Evolutionary conservation across 2,329 filamentous ascomycete species (phyloP).

Genomic region (Grosmannia penicillata): DNA sequence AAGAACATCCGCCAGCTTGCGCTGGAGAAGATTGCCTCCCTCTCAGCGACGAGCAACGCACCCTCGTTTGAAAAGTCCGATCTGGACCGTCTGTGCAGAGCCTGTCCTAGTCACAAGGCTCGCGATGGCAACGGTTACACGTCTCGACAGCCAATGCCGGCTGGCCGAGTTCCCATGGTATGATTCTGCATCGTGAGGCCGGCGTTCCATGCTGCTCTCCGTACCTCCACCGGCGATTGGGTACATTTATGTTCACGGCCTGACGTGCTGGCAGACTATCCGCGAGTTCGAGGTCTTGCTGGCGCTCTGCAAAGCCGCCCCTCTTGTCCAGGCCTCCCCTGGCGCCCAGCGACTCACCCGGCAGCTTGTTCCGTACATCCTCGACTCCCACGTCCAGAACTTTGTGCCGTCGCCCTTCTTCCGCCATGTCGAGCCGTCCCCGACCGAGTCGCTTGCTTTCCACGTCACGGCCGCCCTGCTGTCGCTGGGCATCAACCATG

Average conservation of each 20-base stretch:
- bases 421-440: constrained; percentile 68
- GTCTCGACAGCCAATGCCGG: constrained; percentile 21
- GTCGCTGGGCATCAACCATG: constrained; percentile 61
- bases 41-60: constrained; percentile 40
- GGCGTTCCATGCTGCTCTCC: no score
- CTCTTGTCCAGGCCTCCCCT: constrained; percentile 52
- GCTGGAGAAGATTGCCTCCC: constrained; percentile 48
- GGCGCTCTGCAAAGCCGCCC: constrained; percentile 80
- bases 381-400: constrained; percentile 66
- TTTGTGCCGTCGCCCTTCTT: constrained; percentile 73
- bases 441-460: constrained; percentile 71
- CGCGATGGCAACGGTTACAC: constrained; percentile 34
- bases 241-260: no score
- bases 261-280: constrained; percentile 42
- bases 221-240: no score
- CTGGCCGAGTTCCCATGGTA: constrained; percentile 48
- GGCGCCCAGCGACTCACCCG: constrained; percentile 65
- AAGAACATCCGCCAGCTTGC: constrained; percentile 46
- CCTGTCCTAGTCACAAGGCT: constrained; percentile 32
- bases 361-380: constrained; percentile 71
- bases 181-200: no score
- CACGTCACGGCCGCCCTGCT: constrained; percentile 70
- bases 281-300: constrained; percentile 86
- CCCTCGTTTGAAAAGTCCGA: constrained; percentile 46
- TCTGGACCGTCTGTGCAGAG: constrained; percentile 45